Evolutionary conservation across 2,329 filamentous ascomycete genomes (phyloP).

Genomic region (Hyphodiscus sp.): DNA sequence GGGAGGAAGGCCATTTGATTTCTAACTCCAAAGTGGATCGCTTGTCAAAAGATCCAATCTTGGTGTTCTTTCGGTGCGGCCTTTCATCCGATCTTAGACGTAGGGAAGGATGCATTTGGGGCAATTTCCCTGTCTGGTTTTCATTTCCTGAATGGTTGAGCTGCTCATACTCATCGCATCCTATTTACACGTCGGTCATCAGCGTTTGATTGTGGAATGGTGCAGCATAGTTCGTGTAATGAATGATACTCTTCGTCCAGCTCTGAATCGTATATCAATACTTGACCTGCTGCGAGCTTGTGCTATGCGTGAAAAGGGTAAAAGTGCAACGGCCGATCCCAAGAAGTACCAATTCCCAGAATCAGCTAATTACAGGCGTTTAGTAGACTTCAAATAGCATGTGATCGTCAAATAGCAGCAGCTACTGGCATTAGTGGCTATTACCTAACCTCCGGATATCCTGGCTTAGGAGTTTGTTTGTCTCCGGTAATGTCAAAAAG

Average conservation of each 20-base stretch:
- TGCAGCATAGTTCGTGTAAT: conserved; percentile 2
- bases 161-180: conserved; percentile 1
- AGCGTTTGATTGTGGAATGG: conserved; percentile 5
- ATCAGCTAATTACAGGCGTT: too few species aligned
- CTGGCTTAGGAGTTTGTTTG: too few species aligned
- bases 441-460: too few species aligned
- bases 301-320: background rate
- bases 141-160: conserved; percentile 5
- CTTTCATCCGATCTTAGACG: conserved; percentile 1
- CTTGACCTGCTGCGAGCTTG: background rate
- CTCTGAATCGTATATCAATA: background rate
- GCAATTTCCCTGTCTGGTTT: conserved; percentile 19
- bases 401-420: background rate
- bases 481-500: background rate
- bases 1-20: conserved; percentile 18
- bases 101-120: conserved; percentile 14
- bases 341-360: too few species aligned
- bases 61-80: conserved; percentile 12
- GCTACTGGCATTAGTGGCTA: too few species aligned
- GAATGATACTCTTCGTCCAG: conserved; percentile 1
- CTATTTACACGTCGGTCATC: conserved; percentile 15
- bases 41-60: conserved; percentile 18
- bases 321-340: too few species aligned
- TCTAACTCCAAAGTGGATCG: conserved; percentile 13
- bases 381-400: background rate